Conservation (phyloP, 805 yeast genomes). For the Starmerella potacharoeniae region DNA sequence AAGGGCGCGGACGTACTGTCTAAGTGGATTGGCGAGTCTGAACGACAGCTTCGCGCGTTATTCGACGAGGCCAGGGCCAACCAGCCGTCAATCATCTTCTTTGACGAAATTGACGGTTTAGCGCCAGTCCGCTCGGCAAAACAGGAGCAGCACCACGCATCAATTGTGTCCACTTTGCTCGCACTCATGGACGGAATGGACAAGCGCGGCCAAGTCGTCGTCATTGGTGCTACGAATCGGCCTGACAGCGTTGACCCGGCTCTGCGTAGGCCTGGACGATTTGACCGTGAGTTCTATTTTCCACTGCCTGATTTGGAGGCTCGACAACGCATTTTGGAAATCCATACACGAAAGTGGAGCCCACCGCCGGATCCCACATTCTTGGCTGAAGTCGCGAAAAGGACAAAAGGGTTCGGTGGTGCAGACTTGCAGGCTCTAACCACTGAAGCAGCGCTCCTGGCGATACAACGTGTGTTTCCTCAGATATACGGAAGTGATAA, state of each 20-base stretch:
- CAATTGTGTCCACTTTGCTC: conserved; percentile 85
- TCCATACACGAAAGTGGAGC: conserved; percentile 83
- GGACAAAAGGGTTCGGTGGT: conserved; percentile 96
- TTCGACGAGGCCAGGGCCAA: conserved; percentile 94
- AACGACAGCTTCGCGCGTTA: conserved; percentile 75
- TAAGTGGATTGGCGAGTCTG: conserved; percentile 99
- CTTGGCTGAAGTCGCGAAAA: conserved; percentile 52
- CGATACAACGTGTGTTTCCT: conserved; percentile 86
- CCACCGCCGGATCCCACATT: conserved; percentile 56
- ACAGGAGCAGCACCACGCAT: conserved; percentile 97
- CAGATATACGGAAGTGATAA: conserved; percentile 73
- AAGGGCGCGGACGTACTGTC: conserved; percentile 96
- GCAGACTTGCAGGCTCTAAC: conserved; percentile 91
- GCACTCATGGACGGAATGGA: conserved; percentile 99
- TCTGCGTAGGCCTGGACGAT: conserved; percentile 89
- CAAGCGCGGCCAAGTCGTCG: conserved; percentile 94
- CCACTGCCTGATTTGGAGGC: conserved; percentile 80
- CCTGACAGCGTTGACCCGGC: conserved; percentile 99
- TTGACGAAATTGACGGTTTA: conserved; percentile 95
- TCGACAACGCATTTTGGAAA: conserved; percentile 63
- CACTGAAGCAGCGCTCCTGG: conserved; percentile 87
- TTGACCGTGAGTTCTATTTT: conserved; percentile 92
- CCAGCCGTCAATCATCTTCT: conserved; percentile 91
- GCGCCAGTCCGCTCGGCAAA: conserved; percentile 97
- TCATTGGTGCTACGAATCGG: conserved; percentile 94